Conservation (phyloP, 495 filamentous ascomycete species). For the Alectoria sarmentosa region DNA sequence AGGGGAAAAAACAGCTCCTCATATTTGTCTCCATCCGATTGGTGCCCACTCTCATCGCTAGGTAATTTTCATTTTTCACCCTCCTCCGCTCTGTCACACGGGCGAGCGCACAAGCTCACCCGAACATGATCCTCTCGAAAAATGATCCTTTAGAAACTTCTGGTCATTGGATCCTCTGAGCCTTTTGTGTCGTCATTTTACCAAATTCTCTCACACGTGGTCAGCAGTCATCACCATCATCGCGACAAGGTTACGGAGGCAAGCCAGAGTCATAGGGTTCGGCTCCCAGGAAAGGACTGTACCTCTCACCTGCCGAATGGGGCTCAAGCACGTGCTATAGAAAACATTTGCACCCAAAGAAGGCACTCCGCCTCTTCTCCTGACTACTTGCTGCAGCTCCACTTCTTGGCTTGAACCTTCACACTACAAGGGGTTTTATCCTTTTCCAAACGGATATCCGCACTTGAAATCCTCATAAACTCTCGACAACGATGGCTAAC, state of each 20-base stretch:
- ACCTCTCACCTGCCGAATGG: not conserved
- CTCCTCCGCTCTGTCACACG: not conserved
- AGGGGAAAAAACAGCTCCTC: not conserved
- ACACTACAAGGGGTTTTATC: too few species aligned
- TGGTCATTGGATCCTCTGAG: not conserved
- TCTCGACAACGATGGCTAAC: not conserved
- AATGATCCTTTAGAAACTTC: too few species aligned
- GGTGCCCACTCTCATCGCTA: slow-evolving; percentile 18
- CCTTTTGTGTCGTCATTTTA: not conserved
- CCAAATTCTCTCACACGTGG: not conserved
- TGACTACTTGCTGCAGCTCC: not conserved
- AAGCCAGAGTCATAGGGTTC: not conserved
- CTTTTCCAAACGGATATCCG: too few species aligned
- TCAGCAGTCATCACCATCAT: not conserved
- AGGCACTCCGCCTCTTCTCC: not conserved
- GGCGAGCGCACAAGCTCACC: not conserved
- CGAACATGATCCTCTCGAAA: not conserved
- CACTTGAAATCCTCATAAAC: too few species aligned
- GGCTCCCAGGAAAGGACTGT: not conserved
- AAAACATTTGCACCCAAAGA: not conserved
- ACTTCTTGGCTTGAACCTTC: too few species aligned
- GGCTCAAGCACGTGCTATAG: not conserved
- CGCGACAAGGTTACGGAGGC: not conserved
- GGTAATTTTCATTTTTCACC: not conserved
- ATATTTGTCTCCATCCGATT: slow-evolving; percentile 9